Percentiles rank a stretch among this genome's conserved stretches.
These are phyloP conservation scores for Volvariella volvacea DNA, from an alignment of 1,284 basidiomycete species.

Conservation along the genomic window DNA sequence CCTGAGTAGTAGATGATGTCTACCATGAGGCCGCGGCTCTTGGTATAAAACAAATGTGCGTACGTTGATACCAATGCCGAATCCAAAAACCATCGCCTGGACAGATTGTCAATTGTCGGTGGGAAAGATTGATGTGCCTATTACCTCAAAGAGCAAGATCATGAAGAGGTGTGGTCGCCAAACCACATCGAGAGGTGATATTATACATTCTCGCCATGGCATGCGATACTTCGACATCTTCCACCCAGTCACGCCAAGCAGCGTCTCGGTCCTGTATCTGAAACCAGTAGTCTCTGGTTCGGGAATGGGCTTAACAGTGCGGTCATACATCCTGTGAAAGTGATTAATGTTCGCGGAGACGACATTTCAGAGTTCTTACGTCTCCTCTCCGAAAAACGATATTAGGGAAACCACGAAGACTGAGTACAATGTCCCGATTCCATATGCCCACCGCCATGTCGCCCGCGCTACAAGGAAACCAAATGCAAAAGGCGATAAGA, in stretches of 20 bases:
- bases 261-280: constrained; percentile 50
- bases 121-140: neutral
- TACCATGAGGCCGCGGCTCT: neutral
- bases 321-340: constrained; percentile 55
- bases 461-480: constrained; percentile 62
- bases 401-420: constrained; percentile 51
- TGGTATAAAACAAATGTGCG: constrained; percentile 21
- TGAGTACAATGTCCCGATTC: constrained; percentile 56
- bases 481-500: constrained; percentile 62
- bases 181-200: constrained; percentile 45
- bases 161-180: constrained; percentile 61
- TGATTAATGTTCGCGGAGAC: neutral
- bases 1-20: constrained; percentile 35
- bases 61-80: constrained; percentile 69
- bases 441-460: constrained; percentile 70
- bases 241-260: constrained; percentile 59
- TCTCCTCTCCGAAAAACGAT: constrained; percentile 55
- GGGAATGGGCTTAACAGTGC: constrained; percentile 48
- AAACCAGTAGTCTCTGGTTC: constrained; percentile 36
- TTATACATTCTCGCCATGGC: constrained; percentile 42
- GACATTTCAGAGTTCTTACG: constrained; percentile 33
- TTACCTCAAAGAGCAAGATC: constrained; percentile 53
- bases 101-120: neutral
- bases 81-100: constrained; percentile 58
- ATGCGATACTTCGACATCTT: constrained; percentile 57